Conservation (phyloP, 2,329 filamentous ascomycete species). For the Colletotrichum sojae region DNA sequence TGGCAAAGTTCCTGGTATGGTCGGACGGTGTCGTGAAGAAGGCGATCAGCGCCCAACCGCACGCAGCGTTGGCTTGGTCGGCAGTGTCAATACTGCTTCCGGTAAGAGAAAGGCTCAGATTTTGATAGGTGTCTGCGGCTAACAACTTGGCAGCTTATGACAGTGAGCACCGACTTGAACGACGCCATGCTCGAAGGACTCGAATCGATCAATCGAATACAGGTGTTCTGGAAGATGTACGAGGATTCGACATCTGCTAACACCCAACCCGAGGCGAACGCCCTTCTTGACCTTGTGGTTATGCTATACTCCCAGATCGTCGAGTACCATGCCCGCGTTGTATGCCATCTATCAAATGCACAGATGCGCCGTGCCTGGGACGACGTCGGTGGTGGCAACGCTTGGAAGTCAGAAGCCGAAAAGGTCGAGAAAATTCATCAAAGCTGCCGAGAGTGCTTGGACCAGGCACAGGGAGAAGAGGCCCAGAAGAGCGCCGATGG, state of each 20-base stretch:
- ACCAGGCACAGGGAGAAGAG: too few species aligned
- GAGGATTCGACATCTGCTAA: not conserved
- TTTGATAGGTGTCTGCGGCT: too few species aligned
- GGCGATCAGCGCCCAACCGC: not conserved
- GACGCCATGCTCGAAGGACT: not conserved
- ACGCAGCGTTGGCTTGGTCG: not conserved
- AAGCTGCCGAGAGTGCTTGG: too few species aligned
- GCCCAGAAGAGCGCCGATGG: too few species aligned
- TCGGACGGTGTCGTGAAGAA: not conserved
- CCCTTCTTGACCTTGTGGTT: too few species aligned
- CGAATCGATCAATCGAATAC: not conserved
- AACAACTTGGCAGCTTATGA: not conserved
- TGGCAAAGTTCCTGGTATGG: constrained; percentile 5
- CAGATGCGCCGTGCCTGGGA: not conserved
- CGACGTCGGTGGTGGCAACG: not conserved
- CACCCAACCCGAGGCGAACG: too few species aligned
- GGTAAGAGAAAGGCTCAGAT: fast-evolving
- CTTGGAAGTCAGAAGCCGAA: not conserved
- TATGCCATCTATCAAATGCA: not conserved
- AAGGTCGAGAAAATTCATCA: not conserved
- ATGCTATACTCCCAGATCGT: not conserved
- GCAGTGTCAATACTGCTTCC: not conserved
- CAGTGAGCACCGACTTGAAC: not conserved
- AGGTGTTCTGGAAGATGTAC: not conserved
- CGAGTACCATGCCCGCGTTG: not conserved